These are phyloP conservation scores for Tolypocladium cylindrosporum DNA, from an alignment of 2,329 filamentous ascomycete genomes.

Conservation along the genomic window DNA sequence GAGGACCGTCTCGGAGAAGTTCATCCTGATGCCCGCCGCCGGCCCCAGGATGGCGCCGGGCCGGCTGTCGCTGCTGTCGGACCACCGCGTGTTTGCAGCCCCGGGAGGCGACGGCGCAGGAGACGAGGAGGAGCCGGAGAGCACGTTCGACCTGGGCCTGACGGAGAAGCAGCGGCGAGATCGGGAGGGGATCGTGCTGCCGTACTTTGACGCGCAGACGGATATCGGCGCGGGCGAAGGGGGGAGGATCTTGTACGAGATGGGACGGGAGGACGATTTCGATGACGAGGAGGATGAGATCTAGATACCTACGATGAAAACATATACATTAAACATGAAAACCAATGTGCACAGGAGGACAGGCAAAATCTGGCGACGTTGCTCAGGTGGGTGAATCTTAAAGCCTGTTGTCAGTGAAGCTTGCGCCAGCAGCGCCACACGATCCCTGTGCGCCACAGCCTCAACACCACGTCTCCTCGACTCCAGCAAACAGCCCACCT, in stretches of 20 bases:
- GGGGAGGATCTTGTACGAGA: conserved; percentile 89
- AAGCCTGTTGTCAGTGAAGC: not conserved
- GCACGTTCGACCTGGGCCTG: conserved; percentile 77
- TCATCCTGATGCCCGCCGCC: conserved; percentile 33
- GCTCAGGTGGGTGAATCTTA: not conserved
- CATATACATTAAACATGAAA: not conserved
- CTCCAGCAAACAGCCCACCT: too few relatives aligned
- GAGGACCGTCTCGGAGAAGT: conserved; percentile 61
- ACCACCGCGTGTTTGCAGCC: conserved; percentile 61
- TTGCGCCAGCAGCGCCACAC: not conserved
- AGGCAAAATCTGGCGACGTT: not conserved
- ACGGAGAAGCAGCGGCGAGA: conserved; percentile 86
- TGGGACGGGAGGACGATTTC: conserved; percentile 94
- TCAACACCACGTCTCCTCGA: not conserved
- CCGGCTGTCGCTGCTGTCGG: conserved; percentile 53
- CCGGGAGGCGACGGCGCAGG: conserved; percentile 15
- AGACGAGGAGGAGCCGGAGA: conserved; percentile 44
- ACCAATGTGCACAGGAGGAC: not conserved
- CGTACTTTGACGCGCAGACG: conserved; percentile 94
- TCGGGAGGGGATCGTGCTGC: conserved; percentile 79
- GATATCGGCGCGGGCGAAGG: conserved; percentile 71
- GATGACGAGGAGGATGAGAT: conserved; percentile 95
- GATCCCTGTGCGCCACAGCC: not conserved
- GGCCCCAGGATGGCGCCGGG: conserved; percentile 15
- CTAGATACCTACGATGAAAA: conserved; percentile 20